Base-by-base conservation (phyloP, 176 grass and related monocot species). In the Raddia guianensis region DNA sequence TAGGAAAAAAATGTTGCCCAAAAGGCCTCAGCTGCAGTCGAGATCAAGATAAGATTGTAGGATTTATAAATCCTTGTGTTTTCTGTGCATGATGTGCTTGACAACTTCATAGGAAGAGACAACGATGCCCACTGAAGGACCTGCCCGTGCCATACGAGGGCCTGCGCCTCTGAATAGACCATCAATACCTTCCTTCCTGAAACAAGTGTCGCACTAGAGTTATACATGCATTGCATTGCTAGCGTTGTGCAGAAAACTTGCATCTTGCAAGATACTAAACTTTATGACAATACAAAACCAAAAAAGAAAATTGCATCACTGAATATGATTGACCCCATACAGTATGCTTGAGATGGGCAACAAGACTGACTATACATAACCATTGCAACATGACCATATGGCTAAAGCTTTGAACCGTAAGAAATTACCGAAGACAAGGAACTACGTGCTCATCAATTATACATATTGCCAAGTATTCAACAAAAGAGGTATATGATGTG, bases 121-220 rank as follows among this genome's bases (percentile, higher is more conserved):
- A 9, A 98, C 92, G 64, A 98, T 98, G 60, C 92, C 95, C 64
- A 98, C 95, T 4, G 95, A 98, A 49, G 95, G 90, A 3, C 95
- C 95, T 33, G 92, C 84, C 6, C 90, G 88, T 58, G 80, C 90
- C 78, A 98, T 93, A 5, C 92, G 89, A 21, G 95, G 95, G 20
- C 95, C 84, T 55, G 84, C 92, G 5, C 92, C 95, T 18, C 84
- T 92, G 68, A 98, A 98, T 72, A 94, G 74, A 37, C 92, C 92
- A 8, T 75, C 68, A 10, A 88, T 57, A 33, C 95, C 95, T 98
- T 93, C 95, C 9, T 91, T 90, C 82, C 92, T 94, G 86, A 74
- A 77, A 49, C n/a, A 82, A 40, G n/a, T 37, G 14, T 9, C 32
- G 0, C 16, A 57, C 43, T 8, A 33, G 42, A 66, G 20, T 68